phyloP scores from a whole-genome alignment of 129 eudicot species.

The Solidago caesia region DNA sequence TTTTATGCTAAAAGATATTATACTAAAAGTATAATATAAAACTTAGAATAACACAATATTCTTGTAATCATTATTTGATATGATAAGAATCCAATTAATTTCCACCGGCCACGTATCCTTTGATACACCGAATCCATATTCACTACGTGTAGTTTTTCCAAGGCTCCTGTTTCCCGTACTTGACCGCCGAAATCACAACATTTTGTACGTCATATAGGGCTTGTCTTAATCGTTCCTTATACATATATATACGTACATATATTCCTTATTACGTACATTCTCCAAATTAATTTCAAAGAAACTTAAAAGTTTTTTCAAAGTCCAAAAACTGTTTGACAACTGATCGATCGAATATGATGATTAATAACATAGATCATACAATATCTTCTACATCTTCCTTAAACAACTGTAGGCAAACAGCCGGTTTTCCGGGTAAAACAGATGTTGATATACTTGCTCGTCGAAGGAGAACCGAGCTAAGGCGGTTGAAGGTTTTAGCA shows the following conservation, averaged over 20 bases:
- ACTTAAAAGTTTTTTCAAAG: too few relatives aligned
- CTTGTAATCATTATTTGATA: background rate
- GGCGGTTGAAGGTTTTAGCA: conserved; percentile 28
- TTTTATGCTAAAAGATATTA: too few relatives aligned
- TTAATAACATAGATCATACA: conserved; percentile 21
- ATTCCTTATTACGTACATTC: background rate
- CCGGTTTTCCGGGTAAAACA: background rate
- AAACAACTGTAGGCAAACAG: conserved; percentile 20
- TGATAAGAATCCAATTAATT: conserved; percentile 15
- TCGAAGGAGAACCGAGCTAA: conserved; percentile 25
- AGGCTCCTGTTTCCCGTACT: conserved; percentile 36
- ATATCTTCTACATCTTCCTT: conserved; percentile 6
- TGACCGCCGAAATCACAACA: conserved; percentile 39
- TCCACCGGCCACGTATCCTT: conserved; percentile 31
- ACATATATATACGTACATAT: background rate
- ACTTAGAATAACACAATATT: background rate
- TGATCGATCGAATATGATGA: conserved; percentile 21
- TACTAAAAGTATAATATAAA: too few relatives aligned
- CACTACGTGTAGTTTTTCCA: conserved; percentile 25
- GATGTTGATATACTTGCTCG: conserved; percentile 12
- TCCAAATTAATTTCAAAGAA: background rate
- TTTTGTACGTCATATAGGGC: conserved; percentile 17
- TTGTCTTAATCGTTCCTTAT: background rate
- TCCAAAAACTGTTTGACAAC: too few relatives aligned
- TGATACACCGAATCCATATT: conserved; percentile 23